phyloP scores from a whole-genome alignment of 768 basidiomycete species.

The Lactarius pseudohatsudake region DNA sequence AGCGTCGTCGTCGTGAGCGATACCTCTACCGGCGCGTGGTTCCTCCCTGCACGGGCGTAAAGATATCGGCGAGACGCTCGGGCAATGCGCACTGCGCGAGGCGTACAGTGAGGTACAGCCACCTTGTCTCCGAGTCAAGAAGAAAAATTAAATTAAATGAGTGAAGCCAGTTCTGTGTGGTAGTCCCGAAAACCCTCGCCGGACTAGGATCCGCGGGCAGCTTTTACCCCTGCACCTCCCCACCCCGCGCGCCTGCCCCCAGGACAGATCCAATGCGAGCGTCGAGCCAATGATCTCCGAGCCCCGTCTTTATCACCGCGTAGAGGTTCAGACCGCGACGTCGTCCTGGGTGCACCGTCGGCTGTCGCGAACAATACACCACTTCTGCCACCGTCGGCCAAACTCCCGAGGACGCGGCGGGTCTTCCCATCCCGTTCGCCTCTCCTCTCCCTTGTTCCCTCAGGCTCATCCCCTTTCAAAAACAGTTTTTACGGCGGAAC shows the following conservation, averaged over 20 bases:
- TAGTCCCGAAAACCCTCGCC: slow-evolving; percentile 20
- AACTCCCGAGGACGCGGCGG: slow-evolving; percentile 52
- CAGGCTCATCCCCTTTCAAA: not conserved
- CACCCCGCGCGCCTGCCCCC: slow-evolving; percentile 43
- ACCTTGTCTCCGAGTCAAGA: not conserved
- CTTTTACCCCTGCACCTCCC: slow-evolving; percentile 47
- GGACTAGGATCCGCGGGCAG: slow-evolving; percentile 45
- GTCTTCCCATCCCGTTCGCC: slow-evolving; percentile 28
- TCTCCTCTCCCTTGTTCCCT: not conserved
- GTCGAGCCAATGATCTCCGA: slow-evolving; percentile 38
- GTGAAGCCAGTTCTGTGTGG: slow-evolving; percentile 34
- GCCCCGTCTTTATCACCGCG: slow-evolving; percentile 47
- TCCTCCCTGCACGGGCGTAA: slow-evolving; percentile 61
- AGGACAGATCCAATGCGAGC: slow-evolving; percentile 6
- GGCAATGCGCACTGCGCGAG: slow-evolving; percentile 59
- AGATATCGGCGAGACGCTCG: slow-evolving; percentile 62
- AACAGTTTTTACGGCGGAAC: not conserved
- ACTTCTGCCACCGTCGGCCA: slow-evolving; percentile 54
- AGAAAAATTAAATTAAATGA: not conserved
- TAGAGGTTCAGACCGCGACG: slow-evolving; percentile 34
- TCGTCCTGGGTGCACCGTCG: slow-evolving; percentile 25
- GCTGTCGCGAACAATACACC: slow-evolving; percentile 48
- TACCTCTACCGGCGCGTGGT: slow-evolving; percentile 40
- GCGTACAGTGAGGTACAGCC: slow-evolving; percentile 62
- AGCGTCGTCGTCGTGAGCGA: slow-evolving; percentile 52